A percentile compares a stretch with the other conserved stretches of the same genome.
Conservation (phyloP, 257 asterid species). For the Solanum sejunctum region DNA sequence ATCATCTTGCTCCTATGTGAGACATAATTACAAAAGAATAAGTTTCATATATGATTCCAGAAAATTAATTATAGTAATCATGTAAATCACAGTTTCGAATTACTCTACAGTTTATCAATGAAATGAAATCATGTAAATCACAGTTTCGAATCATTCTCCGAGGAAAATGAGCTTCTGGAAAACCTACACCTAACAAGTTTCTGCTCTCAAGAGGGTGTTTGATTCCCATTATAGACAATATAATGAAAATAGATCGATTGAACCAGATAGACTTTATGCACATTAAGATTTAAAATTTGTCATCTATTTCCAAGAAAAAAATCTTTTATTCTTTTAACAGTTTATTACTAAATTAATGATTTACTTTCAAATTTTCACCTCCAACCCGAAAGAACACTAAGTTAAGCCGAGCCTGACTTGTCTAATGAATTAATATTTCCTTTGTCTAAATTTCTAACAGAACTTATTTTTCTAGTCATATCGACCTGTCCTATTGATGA, state of each 20-base stretch:
- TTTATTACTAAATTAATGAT: not conserved
- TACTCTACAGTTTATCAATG: not conserved
- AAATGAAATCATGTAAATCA: not conserved
- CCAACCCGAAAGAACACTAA: not conserved
- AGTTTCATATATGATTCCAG: not conserved
- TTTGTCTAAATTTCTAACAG: not conserved
- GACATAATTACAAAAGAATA: not conserved
- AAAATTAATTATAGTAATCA: not conserved
- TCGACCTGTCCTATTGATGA: not conserved
- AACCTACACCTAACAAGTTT: not conserved
- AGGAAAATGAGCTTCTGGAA: not conserved
- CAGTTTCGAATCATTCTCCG: not conserved
- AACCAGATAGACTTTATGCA: not conserved
- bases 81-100: not conserved
- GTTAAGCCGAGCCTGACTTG: not conserved
- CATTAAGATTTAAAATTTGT: not conserved
- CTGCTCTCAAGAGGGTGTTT: not conserved
- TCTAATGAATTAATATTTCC: not conserved
- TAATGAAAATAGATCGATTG: not conserved
- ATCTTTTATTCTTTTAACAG: not conserved
- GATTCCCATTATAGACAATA: not conserved
- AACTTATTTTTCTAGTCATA: not conserved
- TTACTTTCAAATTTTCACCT: not conserved
- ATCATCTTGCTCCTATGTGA: conserved; percentile 10
- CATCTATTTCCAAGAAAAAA: not conserved